Evolutionary conservation across 345 rosid species (phyloP).

Genomic region (Acer negundo): DNA sequence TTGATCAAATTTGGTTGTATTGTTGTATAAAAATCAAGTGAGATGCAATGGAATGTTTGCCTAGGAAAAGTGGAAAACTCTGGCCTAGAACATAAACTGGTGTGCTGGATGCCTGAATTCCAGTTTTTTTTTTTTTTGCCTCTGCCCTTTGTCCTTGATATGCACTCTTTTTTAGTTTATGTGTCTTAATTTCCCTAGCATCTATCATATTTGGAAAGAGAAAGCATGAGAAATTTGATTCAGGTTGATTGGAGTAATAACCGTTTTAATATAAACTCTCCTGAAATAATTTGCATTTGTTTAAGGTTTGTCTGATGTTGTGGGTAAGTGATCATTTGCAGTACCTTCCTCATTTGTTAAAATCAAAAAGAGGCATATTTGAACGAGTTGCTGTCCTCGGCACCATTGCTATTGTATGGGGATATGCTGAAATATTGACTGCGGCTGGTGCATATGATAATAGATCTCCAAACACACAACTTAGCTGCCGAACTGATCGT

Average conservation of each 20-base stretch:
- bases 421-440: constrained; percentile 76
- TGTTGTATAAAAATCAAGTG: background rate
- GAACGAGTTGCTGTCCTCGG: constrained; percentile 63
- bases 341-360: constrained; percentile 65
- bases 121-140: background rate
- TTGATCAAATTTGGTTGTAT: background rate
- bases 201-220: background rate
- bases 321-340: constrained; percentile 30
- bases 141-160: background rate
- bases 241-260: background rate
- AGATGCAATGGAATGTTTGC: background rate
- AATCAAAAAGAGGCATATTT: constrained; percentile 40
- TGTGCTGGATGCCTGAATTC: background rate
- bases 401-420: constrained; percentile 64
- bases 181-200: background rate
- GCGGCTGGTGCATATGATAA: constrained; percentile 75
- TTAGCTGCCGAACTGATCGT: constrained; percentile 84
- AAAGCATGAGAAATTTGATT: background rate
- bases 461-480: constrained; percentile 58
- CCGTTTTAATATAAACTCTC: too few species aligned
- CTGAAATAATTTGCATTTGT: background rate
- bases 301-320: constrained; percentile 7
- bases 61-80: background rate
- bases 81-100: background rate
- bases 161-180: background rate